These are phyloP conservation scores for Boletellus sp. DNA, from an alignment of 768 basidiomycete genomes.

Conservation along the genomic window DNA sequence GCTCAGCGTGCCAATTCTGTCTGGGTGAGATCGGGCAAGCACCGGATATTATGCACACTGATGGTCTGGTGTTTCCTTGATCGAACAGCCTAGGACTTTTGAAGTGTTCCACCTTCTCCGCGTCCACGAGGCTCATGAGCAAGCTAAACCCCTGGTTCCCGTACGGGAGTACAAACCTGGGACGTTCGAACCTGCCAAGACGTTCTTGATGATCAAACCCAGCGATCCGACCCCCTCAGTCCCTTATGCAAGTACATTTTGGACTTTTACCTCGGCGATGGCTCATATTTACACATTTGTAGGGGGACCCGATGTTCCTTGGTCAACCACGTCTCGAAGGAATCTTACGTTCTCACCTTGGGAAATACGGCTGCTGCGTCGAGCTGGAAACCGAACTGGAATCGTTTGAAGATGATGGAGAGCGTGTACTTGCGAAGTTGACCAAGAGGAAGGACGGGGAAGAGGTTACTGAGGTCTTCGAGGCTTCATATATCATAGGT, in stretches of 20 bases:
- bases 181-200: conserved; percentile 15
- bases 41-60: not conserved
- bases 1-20: conserved; percentile 40
- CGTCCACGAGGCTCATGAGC: conserved; percentile 36
- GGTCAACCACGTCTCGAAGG: conserved; percentile 32
- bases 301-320: conserved; percentile 14
- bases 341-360: conserved; percentile 16
- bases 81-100: conserved; percentile 32
- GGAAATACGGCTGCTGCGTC: conserved; percentile 27
- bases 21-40: conserved; percentile 29
- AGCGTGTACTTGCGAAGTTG: conserved; percentile 37
- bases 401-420: conserved; percentile 39
- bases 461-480: conserved; percentile 26
- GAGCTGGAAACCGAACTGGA: conserved; percentile 45
- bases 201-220: not conserved
- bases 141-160: conserved; percentile 23
- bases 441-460: conserved; percentile 22
- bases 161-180: conserved; percentile 35
- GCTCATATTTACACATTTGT: not conserved
- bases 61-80: not conserved
- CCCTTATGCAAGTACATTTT: conserved; percentile 22
- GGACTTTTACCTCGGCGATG: not conserved
- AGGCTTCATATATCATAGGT: conserved; percentile 37
- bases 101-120: conserved; percentile 42
- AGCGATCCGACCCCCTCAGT: conserved; percentile 23